Evolutionary conservation across 2,329 filamentous ascomycete genomes (phyloP).

Genomic region (Colletotrichum sp.): DNA sequence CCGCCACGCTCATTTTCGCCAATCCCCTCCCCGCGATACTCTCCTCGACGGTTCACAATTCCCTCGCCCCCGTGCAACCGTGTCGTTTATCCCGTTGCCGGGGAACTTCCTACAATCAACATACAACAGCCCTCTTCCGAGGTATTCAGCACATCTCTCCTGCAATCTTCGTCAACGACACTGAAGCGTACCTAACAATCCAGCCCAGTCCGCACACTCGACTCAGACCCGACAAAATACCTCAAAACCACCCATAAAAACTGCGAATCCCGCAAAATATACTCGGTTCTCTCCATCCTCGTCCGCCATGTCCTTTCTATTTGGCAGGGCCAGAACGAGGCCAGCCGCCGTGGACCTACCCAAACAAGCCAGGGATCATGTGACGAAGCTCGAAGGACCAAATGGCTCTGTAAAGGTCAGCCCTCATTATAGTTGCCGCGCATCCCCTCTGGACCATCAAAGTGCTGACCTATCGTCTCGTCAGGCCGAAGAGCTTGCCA

Average conservation of each 20-base stretch:
- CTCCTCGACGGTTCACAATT: background rate
- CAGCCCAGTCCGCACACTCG: background rate
- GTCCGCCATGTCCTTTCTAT: conserved; percentile 59
- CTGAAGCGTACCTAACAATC: background rate
- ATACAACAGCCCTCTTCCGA: background rate
- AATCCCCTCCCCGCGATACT: background rate
- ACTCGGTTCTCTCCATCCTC: background rate
- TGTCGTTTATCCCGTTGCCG: too few relatives aligned
- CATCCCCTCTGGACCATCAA: conserved; percentile 16
- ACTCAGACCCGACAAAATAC: background rate
- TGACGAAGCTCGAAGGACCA: conserved; percentile 56
- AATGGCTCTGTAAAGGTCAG: conserved; percentile 52
- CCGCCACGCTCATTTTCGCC: background rate
- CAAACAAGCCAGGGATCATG: conserved; percentile 61
- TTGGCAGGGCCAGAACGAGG: conserved; percentile 57
- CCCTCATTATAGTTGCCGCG: background rate
- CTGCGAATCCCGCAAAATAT: background rate
- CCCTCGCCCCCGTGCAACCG: background rate
- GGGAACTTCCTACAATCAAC: background rate
- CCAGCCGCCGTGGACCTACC: conserved; percentile 58
- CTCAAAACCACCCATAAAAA: background rate
- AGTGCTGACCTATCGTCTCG: conserved; percentile 24
- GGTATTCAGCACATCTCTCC: background rate
- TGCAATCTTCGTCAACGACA: background rate
- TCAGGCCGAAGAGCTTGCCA: conserved; percentile 86